Percentiles rank a stretch among this genome's conserved stretches.
These are phyloP conservation scores for Neckera pumila DNA, from an alignment of 225 moss, liverwort and hornwort genomes.

Conservation along the genomic window DNA sequence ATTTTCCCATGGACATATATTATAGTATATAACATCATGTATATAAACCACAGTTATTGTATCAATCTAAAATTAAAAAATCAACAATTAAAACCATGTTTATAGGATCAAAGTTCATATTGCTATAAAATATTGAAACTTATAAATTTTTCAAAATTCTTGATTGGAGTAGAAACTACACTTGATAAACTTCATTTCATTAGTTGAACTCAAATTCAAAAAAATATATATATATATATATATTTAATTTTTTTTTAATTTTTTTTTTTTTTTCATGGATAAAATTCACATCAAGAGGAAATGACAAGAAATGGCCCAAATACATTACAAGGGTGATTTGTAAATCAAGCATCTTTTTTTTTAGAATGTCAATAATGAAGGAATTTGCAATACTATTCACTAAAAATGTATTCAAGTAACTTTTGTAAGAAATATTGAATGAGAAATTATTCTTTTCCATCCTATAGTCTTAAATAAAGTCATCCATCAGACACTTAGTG, in stretches of 20 bases:
- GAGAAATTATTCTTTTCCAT: neutral
- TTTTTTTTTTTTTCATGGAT: no score
- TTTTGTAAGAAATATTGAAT: neutral
- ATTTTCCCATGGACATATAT: neutral
- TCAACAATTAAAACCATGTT: neutral
- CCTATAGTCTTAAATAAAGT: neutral
- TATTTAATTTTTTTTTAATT: no score
- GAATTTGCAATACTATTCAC: neutral
- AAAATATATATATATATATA: no score
- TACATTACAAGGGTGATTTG: neutral
- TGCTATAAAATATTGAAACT: neutral
- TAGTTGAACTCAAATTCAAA: no score
- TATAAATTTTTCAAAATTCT: neutral
- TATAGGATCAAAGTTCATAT: neutral
- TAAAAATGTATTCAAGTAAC: neutral
- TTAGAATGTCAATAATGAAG: neutral
- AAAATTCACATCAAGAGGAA: neutral
- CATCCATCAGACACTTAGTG: neutral
- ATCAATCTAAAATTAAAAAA: fast-evolving
- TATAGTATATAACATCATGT: neutral
- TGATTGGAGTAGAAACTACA: neutral
- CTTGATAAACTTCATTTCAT: neutral
- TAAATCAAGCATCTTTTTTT: neutral
- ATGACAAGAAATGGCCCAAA: neutral
- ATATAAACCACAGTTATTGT: neutral